Base-by-base conservation (phyloP, 495 filamentous ascomycete genomes). In the Penicillium steckii region DNA sequence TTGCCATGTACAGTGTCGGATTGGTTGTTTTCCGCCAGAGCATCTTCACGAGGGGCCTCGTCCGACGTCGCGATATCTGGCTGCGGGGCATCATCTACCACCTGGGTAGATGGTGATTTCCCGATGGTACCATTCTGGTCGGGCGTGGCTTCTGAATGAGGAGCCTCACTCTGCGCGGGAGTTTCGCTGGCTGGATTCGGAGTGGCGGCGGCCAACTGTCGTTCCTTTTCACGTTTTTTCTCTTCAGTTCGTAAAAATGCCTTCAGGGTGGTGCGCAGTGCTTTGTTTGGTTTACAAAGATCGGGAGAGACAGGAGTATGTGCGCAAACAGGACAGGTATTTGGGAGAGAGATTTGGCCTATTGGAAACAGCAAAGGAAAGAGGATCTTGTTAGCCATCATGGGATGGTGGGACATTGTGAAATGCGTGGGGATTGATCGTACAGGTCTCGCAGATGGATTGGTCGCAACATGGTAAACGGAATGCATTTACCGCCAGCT, bases 381-480 rank as follows among this genome's bases (percentile, higher is more conserved):
- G 17, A 18, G 4, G 8, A n/a, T 44, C n/a, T 4, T 46, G 54
- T 71, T 38, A 74, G 73, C 55, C 4, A 19, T 26, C 27, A n/a
- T 44, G 30, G n/a, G 12, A 32, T 37, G 19, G 21, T 43, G 40
- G 19, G 49, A 23, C 42, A 6, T 22, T 44, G 6, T 37, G n/a
- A n/a, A n/a, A n/a, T n/a, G n/a, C n/a, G 32, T 29, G 24, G 21
- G 13, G 37, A 19, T 3, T 41, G 7, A 40, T 61, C 90, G 70
- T 74, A 96, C 94, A 98, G 48, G 74, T 81, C 62, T 93, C 89
- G 72, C 95, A 97, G 50, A 97, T 95, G 21, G 88, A 85, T 61
- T 96, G 91, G 64, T 97, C 93, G 69, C 94, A 99, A 69, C 94
- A 99, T 6, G 92, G 91, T 9, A 96, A 74, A 25, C 90, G 85